These are phyloP conservation scores for Senecio squalidus DNA, from an alignment of 140 eudicot genomes.

Conservation along the genomic window DNA sequence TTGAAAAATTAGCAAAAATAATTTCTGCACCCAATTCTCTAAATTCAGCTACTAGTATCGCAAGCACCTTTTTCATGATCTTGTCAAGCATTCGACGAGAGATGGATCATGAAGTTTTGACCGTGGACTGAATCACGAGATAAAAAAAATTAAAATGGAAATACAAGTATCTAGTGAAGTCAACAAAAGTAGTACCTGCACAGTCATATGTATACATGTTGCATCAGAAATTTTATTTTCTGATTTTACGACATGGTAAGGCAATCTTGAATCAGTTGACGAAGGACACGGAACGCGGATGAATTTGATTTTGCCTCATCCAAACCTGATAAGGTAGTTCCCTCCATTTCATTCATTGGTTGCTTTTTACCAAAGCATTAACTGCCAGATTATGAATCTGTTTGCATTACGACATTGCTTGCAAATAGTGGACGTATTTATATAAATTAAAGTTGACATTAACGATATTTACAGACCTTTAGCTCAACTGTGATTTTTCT, in stretches of 20 bases:
- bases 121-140: slow-evolving; percentile 54
- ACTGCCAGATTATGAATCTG: slow-evolving; percentile 94
- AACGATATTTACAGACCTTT: slow-evolving; percentile 44
- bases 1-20: slow-evolving; percentile 72
- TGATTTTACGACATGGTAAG: slow-evolving; percentile 67
- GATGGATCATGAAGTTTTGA: slow-evolving; percentile 95
- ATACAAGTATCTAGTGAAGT: slow-evolving; percentile 9
- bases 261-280: slow-evolving; percentile 82
- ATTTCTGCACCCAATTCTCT: slow-evolving; percentile 86
- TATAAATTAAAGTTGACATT: not conserved
- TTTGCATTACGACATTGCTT: slow-evolving; percentile 13
- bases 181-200: slow-evolving; percentile 63
- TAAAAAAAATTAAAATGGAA: not conserved
- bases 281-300: slow-evolving; percentile 80
- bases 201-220: slow-evolving; percentile 93
- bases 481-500: slow-evolving; percentile 89
- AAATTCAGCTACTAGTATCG: slow-evolving; percentile 72
- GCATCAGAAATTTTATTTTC: slow-evolving; percentile 93
- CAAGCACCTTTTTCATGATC: slow-evolving; percentile 91
- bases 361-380: slow-evolving; percentile 86
- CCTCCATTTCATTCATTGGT: slow-evolving; percentile 91
- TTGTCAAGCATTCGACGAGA: slow-evolving; percentile 87
- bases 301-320: slow-evolving; percentile 86
- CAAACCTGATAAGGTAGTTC: slow-evolving; percentile 56
- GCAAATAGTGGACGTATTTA: not conserved